phyloP scores from a whole-genome alignment of 1,139 yeast genomes.

The Suhomyces ambrosiae region DNA sequence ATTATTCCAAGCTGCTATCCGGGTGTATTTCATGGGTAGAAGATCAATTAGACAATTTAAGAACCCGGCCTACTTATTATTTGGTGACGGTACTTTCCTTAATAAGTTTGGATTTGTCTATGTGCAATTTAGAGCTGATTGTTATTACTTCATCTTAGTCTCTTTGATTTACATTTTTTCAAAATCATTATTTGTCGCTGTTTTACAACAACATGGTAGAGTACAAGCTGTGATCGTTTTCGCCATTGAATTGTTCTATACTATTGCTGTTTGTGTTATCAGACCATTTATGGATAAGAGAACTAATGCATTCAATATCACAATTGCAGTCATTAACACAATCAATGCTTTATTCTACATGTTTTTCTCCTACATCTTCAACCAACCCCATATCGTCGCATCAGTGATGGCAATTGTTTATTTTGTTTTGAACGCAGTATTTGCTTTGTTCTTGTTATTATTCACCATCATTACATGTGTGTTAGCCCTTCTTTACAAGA shows the following conservation, averaged over 20 bases:
- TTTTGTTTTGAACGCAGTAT: slow-evolving; percentile 84
- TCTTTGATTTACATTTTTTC: slow-evolving; percentile 65
- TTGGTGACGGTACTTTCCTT: slow-evolving; percentile 78
- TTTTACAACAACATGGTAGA: slow-evolving; percentile 77
- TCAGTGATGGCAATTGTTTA: slow-evolving; percentile 94
- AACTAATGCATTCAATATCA: slow-evolving; percentile 88
- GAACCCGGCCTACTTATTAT: slow-evolving; percentile 90
- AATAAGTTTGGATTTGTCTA: slow-evolving; percentile 92
- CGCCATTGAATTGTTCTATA: slow-evolving; percentile 70
- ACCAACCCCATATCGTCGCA: slow-evolving; percentile 82
- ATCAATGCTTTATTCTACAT: slow-evolving; percentile 83
- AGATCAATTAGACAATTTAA: slow-evolving; percentile 71
- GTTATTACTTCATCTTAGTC: slow-evolving; percentile 78
- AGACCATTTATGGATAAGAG: slow-evolving; percentile 95
- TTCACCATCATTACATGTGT: slow-evolving; percentile 87
- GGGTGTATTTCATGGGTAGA: slow-evolving; percentile 72
- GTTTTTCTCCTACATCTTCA: slow-evolving; percentile 84
- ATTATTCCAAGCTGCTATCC: slow-evolving; percentile 70
- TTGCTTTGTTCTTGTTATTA: slow-evolving; percentile 78
- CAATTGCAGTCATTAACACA: slow-evolving; percentile 76
- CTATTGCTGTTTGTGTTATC: slow-evolving; percentile 61
- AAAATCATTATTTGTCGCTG: slow-evolving; percentile 84
- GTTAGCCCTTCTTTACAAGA: slow-evolving; percentile 79
- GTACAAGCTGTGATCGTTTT: slow-evolving; percentile 79
- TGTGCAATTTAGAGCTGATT: slow-evolving; percentile 86